Evolutionary conservation across 2,329 filamentous ascomycete genomes (phyloP).

Genomic region (Beauveria caledonica): DNA sequence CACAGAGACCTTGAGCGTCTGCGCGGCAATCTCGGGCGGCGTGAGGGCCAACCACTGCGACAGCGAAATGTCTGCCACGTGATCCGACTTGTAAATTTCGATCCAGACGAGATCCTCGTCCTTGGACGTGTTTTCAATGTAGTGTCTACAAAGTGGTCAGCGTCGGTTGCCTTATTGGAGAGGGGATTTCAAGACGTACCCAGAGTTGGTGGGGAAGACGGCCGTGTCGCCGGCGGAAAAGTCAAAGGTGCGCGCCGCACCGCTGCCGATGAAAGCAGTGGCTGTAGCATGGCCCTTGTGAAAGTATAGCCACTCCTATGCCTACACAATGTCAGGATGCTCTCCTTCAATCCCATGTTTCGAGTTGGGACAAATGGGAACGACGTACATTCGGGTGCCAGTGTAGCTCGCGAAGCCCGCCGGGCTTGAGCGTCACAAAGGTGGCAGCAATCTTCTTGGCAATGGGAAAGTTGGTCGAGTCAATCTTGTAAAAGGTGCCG

Average conservation of each 20-base stretch:
- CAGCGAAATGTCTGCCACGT: conserved; percentile 57
- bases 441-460: conserved; percentile 58
- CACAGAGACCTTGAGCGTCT: conserved; percentile 49
- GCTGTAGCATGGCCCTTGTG: conserved; percentile 53
- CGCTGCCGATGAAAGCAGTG: conserved; percentile 55
- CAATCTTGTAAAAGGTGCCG: conserved; percentile 55
- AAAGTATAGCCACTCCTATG: conserved; percentile 66
- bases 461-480: conserved; percentile 59
- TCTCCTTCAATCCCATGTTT: too few relatives aligned
- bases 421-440: conserved; percentile 55
- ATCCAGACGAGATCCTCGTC: conserved; percentile 59
- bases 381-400: conserved; percentile 61
- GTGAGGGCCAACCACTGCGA: conserved; percentile 64
- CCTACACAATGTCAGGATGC: conserved; percentile 28
- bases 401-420: conserved; percentile 56
- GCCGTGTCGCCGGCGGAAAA: conserved; percentile 60
- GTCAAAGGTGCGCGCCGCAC: conserved; percentile 57
- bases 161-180: neutral
- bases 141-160: conserved; percentile 38
- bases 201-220: conserved; percentile 57
- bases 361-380: neutral
- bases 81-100: conserved; percentile 61
- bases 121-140: conserved; percentile 59
- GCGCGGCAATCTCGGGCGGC: conserved; percentile 52
- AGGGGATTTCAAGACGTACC: conserved; percentile 26